Conservation (phyloP, 2,329 filamentous ascomycete species). For the Canariomyces notabilis region DNA sequence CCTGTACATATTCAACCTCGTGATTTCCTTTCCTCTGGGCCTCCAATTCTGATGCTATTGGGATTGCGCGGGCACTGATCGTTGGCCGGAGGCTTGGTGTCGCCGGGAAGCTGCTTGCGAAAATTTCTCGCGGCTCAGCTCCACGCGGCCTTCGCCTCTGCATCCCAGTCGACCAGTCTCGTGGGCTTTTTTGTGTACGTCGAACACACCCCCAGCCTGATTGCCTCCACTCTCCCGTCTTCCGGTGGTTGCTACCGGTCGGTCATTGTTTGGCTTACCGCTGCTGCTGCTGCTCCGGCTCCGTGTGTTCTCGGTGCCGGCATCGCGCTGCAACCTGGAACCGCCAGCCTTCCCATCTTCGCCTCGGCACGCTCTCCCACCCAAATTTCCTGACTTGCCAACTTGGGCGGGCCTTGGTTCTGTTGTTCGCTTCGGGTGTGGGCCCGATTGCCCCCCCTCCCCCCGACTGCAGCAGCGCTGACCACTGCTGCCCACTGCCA, state of each 20-base stretch:
- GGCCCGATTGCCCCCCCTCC: conserved; percentile 13
- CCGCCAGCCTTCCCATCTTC: no score
- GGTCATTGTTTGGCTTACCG: conserved; percentile 13
- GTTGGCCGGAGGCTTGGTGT: conserved; percentile 21
- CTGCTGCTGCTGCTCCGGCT: conserved; percentile 15
- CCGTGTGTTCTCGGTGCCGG: conserved; percentile 14
- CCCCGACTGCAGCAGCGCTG: conserved; percentile 10
- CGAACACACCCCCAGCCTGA: conserved; percentile 17
- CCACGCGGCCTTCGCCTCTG: conserved; percentile 15
- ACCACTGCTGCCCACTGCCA: conserved; percentile 8
- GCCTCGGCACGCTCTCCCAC: background rate
- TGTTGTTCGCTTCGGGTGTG: conserved; percentile 18
- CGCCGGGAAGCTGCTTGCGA: conserved; percentile 21
- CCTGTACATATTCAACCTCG: conserved; percentile 25
- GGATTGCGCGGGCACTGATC: conserved; percentile 23
- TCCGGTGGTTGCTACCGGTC: conserved; percentile 15
- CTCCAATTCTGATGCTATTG: conserved; percentile 24
- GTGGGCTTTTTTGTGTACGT: conserved; percentile 10
- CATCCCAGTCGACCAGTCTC: conserved; percentile 13
- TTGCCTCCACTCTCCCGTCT: conserved; percentile 22
- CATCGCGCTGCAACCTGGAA: conserved; percentile 1
- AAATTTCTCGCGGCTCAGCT: conserved; percentile 25
- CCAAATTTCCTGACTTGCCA: conserved; percentile 5
- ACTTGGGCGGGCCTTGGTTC: conserved; percentile 7
- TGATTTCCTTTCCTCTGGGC: conserved; percentile 26